These are phyloP conservation scores for Sugiyamaella sp. DNA, from an alignment of 1,139 yeast genomes.

Conservation along the genomic window DNA sequence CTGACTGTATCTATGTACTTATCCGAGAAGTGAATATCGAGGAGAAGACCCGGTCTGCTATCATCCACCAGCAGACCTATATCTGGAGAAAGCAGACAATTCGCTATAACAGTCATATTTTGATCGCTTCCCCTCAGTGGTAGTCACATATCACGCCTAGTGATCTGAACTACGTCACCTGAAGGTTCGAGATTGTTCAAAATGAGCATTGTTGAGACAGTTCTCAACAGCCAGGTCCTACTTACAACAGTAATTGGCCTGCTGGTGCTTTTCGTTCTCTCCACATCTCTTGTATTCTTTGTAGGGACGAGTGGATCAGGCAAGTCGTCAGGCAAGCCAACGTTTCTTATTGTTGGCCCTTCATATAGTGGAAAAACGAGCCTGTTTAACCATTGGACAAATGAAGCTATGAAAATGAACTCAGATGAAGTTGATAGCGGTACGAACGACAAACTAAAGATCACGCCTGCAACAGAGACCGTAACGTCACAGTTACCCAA, in stretches of 20 bases:
- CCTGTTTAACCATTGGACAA: slow-evolving; percentile 47
- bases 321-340: slow-evolving; percentile 49
- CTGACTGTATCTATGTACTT: too few species aligned
- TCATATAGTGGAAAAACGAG: slow-evolving; percentile 76
- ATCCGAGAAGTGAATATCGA: too few species aligned
- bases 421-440: slow-evolving; percentile 30
- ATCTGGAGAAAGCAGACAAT: too few species aligned
- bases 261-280: slow-evolving; percentile 22
- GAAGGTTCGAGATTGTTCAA: too few species aligned
- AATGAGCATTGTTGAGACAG: neutral
- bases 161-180: too few species aligned
- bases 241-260: slow-evolving; percentile 26
- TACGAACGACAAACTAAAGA: slow-evolving; percentile 1
- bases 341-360: slow-evolving; percentile 73
- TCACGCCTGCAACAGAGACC: slow-evolving; percentile 38
- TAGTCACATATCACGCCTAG: too few species aligned
- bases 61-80: too few species aligned
- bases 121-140: too few species aligned
- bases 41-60: too few species aligned
- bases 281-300: slow-evolving; percentile 21
- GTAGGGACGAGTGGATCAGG: slow-evolving; percentile 18
- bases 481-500: slow-evolving; percentile 55
- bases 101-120: slow-evolving; percentile 2
- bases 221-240: slow-evolving; percentile 8
- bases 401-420: neutral